phyloP scores from a whole-genome alignment of 305 asterid species.

The Solanum hybrid region DNA sequence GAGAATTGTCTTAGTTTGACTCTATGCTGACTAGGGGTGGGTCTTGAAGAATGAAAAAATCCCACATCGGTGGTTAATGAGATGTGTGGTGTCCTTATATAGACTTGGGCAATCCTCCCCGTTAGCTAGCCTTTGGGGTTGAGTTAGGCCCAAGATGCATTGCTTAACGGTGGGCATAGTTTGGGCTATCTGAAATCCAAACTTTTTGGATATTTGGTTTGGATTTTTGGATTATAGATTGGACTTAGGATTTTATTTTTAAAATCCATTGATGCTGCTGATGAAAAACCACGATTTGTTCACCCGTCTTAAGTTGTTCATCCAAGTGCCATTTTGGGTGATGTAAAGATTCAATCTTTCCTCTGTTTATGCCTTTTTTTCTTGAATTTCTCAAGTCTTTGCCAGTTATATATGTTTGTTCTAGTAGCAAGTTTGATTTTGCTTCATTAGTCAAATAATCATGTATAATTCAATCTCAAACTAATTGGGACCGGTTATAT shows the following conservation, averaged over 20 bases:
- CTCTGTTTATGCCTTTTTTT: neutral
- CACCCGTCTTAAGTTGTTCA: conserved; percentile 74
- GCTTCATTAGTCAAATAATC: neutral
- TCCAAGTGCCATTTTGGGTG: conserved; percentile 59
- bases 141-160: neutral
- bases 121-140: neutral
- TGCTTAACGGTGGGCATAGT: neutral
- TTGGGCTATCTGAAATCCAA: neutral
- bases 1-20: neutral
- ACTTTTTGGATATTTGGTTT: neutral
- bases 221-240: neutral
- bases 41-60: neutral
- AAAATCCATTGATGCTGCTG: neutral
- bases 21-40: neutral
- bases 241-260: neutral
- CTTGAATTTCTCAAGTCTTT: neutral
- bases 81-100: neutral
- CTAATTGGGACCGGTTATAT: neutral
- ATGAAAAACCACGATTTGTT: conserved; percentile 17
- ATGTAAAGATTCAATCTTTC: conserved; percentile 30
- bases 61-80: no score
- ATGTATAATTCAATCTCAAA: neutral
- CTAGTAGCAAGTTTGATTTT: neutral
- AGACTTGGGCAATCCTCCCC: neutral
- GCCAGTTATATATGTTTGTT: neutral